A percentile compares a stretch with the other conserved stretches of the same genome.
Evolutionary conservation across 768 basidiomycete species (phyloP).

Genomic region (Ramaria rubella): DNA sequence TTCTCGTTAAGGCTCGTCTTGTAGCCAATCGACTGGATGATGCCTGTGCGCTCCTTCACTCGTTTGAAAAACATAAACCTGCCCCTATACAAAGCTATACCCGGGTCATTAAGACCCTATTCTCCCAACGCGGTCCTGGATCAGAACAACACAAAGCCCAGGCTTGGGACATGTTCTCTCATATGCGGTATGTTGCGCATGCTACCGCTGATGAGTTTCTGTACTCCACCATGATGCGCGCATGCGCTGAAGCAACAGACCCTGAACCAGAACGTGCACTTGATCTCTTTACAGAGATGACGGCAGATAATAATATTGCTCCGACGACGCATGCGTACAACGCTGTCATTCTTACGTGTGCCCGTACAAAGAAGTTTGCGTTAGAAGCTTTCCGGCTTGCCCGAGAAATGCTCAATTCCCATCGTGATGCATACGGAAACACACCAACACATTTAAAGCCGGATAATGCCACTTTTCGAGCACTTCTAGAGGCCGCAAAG

Average conservation of each 20-base stretch:
- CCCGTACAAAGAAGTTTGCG: constrained; percentile 57
- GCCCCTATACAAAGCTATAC: constrained; percentile 75
- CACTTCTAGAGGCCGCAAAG: constrained; percentile 86
- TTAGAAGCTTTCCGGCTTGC: constrained; percentile 80
- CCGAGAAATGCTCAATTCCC: constrained; percentile 77
- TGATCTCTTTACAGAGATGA: constrained; percentile 93
- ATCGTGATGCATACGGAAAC: constrained; percentile 58
- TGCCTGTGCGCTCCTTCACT: constrained; percentile 63
- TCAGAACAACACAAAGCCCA: constrained; percentile 51
- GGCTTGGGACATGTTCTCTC: constrained; percentile 91
- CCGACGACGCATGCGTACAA: constrained; percentile 71
- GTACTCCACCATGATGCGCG: constrained; percentile 82
- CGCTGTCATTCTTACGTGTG: constrained; percentile 78
- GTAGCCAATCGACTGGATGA: constrained; percentile 38
- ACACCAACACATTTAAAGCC: constrained; percentile 45
- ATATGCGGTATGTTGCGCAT: constrained; percentile 95
- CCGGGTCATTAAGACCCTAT: constrained; percentile 53
- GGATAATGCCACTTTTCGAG: constrained; percentile 63
- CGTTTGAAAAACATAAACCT: constrained; percentile 58
- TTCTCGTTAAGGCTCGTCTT: constrained; percentile 67
- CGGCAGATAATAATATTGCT: constrained; percentile 51
- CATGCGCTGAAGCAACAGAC: constrained; percentile 55
- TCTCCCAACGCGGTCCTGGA: constrained; percentile 32
- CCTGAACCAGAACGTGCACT: constrained; percentile 87
- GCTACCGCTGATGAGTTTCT: constrained; percentile 64